Evolutionary conservation across 2,329 filamentous ascomycete genomes (phyloP).

Genomic region (Fusarium anguioides): DNA sequence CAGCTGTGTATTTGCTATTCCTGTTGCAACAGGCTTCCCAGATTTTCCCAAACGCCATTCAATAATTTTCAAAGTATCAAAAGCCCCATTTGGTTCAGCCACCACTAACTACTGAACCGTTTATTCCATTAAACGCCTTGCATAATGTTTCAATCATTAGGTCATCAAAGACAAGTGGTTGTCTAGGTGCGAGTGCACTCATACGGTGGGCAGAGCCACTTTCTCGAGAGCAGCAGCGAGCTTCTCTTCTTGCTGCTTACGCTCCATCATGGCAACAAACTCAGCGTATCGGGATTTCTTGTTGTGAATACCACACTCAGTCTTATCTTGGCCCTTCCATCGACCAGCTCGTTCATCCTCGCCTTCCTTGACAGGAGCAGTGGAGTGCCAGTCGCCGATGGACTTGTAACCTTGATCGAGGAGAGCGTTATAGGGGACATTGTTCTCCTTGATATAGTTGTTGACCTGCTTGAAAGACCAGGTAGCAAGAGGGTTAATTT

Average conservation of each 20-base stretch:
- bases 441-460: constrained; percentile 84
- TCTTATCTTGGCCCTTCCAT: constrained; percentile 97
- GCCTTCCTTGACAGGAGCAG: constrained; percentile 85
- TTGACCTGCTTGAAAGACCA: constrained; percentile 94
- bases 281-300: constrained; percentile 93
- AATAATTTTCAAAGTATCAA: constrained; percentile 30
- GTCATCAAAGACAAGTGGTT: constrained; percentile 40
- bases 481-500: constrained; percentile 96
- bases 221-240: constrained; percentile 46
- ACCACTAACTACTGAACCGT: constrained; percentile 19
- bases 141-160: constrained; percentile 46
- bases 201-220: constrained; percentile 44
- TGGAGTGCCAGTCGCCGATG: constrained; percentile 98
- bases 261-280: constrained; percentile 79
- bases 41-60: constrained; percentile 40
- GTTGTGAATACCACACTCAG: constrained; percentile 99
- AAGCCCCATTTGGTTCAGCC: constrained; percentile 15
- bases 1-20: constrained; percentile 25
- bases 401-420: constrained; percentile 98
- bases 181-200: constrained; percentile 38
- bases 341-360: constrained; percentile 96
- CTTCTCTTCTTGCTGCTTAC: constrained; percentile 68
- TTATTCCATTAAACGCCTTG: constrained; percentile 43
- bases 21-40: constrained; percentile 10
- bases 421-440: constrained; percentile 93